Evolutionary conservation across 2,329 filamentous ascomycete species (phyloP), one percentile per base, ranked within the genome.

Genomic region (Claviceps sp.): DNA sequence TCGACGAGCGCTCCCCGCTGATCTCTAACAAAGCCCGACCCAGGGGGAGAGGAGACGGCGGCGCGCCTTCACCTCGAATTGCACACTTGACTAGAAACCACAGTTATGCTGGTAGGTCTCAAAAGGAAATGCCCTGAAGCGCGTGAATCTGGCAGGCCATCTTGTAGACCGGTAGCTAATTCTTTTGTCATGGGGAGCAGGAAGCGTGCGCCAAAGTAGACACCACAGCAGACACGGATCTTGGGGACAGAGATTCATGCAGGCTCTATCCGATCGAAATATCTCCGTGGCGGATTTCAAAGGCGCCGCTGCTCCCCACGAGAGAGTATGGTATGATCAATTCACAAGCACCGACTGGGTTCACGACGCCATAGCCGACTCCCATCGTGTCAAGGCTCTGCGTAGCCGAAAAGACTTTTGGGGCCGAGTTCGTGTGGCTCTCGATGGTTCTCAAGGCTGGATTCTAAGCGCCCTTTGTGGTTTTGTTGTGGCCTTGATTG

Each of bases 291-390:
- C 74, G 55, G 81, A 85, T 56, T 83, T 82, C 48, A 86, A 83
- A 61, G 71, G 75, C 38, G 83, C 81, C 4, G 69, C 85, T 10
- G 84, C 81, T 59, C 73, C 84, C 49, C 87, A 96, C 62, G 89
- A 97, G 59, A 83, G 93, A 55, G 86, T 94, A 10, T 97, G 93
- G 93, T 97, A 97, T 69, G 93, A 98, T 72, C 93, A 98, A 68
- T 95, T 95, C 63, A 95, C 89, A 5, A 95, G 88, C 6, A 96
- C 89, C 52, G 91, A 98, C 67, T 98, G 93, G 93, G 90, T 98
- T 1, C 91, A 95, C 65, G 93, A 98, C 68, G 90, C 86, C 65
- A 96, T 98, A 59, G 88, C 89, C 61, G 93, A 97, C 68, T 89
- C 90, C 10, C 88, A 89, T 61, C 86, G 93, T 26, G 82, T 94